Conservation (phyloP, 2,329 filamentous ascomycete species). For the Cordyceps sp. region DNA sequence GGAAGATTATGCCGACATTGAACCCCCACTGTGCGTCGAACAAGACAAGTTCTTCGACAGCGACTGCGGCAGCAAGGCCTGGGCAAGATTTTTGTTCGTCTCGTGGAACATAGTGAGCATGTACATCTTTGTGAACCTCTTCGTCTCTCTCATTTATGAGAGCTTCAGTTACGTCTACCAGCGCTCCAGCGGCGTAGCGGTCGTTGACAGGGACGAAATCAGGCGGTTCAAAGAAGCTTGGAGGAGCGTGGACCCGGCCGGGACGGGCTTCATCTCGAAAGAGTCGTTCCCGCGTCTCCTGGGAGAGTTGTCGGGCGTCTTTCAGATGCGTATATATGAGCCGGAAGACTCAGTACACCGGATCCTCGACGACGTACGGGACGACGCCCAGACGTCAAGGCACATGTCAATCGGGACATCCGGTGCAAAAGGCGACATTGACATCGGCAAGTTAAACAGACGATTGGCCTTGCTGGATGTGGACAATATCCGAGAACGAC, state of each 20-base stretch:
- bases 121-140: slow-evolving; percentile 98
- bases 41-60: slow-evolving; percentile 60
- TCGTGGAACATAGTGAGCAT: slow-evolving; percentile 99
- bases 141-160: slow-evolving; percentile 97
- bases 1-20: slow-evolving; percentile 80
- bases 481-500: slow-evolving; percentile 53
- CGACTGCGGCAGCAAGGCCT: slow-evolving; percentile 81
- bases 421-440: slow-evolving; percentile 41
- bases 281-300: slow-evolving; percentile 78
- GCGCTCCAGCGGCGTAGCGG: slow-evolving; percentile 78
- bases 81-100: slow-evolving; percentile 82
- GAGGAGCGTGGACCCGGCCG: slow-evolving; percentile 86
- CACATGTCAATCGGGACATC: slow-evolving; percentile 36
- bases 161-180: slow-evolving; percentile 99
- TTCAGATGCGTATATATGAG: slow-evolving; percentile 94
- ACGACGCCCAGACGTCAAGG: slow-evolving; percentile 34
- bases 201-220: slow-evolving; percentile 84
- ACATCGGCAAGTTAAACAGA: slow-evolving; percentile 59
- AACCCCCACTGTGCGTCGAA: slow-evolving; percentile 65
- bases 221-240: slow-evolving; percentile 96
- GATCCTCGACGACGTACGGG: slow-evolving; percentile 71
- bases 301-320: slow-evolving; percentile 84
- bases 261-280: slow-evolving; percentile 80
- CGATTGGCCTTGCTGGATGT: slow-evolving; percentile 61
- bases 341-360: slow-evolving; percentile 74